Evolutionary conservation across 805 yeast species (phyloP), one percentile per base, ranked within the genome.

Genomic region (Saitoella complicata): DNA sequence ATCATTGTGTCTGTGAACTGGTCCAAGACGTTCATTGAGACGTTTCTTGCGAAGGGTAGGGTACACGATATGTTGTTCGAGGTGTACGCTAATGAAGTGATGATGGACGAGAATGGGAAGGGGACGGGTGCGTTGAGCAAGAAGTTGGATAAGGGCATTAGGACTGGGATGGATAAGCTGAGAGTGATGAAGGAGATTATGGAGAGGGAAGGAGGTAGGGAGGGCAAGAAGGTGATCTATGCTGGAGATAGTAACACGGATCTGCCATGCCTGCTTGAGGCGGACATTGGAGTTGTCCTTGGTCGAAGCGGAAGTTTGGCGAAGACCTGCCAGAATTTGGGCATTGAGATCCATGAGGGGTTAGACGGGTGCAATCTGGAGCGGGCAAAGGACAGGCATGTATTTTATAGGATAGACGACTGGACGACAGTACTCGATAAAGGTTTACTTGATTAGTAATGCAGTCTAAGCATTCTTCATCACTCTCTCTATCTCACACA

Each of bases 1-100:
- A 42, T 34, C 5, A 38, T 53, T 10, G 21, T 53, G 8, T 45
- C 50, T 13, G 46, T 52, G 21, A 53, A 53, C 39, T 53, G 57
- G 57, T 42, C 53, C 32, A 45, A 39, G 32, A 4, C 7, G 29
- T 41, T 49, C 21, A 48, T 49, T 32, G 37, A 41, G 32, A 47
- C 43, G 31, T 49, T 48, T 30, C 32, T 49, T 10, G 46, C n/a
- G 31, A 7, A 9, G 21, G 31, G 9, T 7, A 3, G 9, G 39
- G 21, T 12, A 7, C 9, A 12, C 4, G n/a, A 12, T 10, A 10
- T 3, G 4, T 13, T 9, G 39, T 9, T 8, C 31, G 41, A 39
- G 33, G 11, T 39, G 9, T 7, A 7, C 38, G 37, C 41, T 9
- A 32, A 32, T 40, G 37, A 30, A 7, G 7, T 39, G 12, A 11